These are phyloP conservation scores for Plasmodium chabaudi DNA, from an alignment of 169 alveolate genomes.

Conservation along the genomic window DNA sequence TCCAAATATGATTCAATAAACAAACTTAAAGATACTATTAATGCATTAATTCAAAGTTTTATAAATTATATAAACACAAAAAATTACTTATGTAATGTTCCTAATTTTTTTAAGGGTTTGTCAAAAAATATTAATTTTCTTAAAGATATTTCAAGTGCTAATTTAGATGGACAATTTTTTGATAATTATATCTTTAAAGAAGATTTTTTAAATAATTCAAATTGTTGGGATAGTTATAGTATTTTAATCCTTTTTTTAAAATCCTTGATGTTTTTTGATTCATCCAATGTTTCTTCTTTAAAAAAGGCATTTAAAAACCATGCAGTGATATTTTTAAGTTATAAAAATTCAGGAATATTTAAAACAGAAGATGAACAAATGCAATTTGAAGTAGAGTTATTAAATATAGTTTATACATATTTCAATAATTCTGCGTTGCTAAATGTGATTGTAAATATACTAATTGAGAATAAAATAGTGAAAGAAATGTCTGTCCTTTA, in stretches of 20 bases:
- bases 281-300: constrained; percentile 67
- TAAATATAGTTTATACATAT: constrained; percentile 38
- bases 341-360: constrained; percentile 33
- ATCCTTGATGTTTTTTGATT: constrained; percentile 60
- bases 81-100: constrained; percentile 24
- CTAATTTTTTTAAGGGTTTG: constrained; percentile 40
- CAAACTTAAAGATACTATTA: constrained; percentile 32
- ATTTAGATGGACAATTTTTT: constrained; percentile 43
- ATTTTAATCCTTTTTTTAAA: constrained; percentile 66
- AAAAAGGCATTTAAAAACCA: constrained; percentile 51
- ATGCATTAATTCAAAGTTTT: constrained; percentile 42
- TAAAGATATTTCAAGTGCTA: constrained; percentile 14
- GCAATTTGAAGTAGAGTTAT: constrained; percentile 40
- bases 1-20: constrained; percentile 8
- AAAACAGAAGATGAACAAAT: constrained; percentile 35
- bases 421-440: constrained; percentile 54
- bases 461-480: constrained; percentile 44
- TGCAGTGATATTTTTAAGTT: constrained; percentile 47
- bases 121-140: constrained; percentile 25
- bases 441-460: constrained; percentile 44
- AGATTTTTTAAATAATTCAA: constrained; percentile 35
- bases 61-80: constrained; percentile 32
- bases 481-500: constrained; percentile 55
- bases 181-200: constrained; percentile 24
- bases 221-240: constrained; percentile 38